A percentile compares a stretch with the other conserved stretches of the same genome.
These are phyloP conservation scores for Bruguiera gymnorhiza DNA, from an alignment of 345 rosid species.

Conservation along the genomic window DNA sequence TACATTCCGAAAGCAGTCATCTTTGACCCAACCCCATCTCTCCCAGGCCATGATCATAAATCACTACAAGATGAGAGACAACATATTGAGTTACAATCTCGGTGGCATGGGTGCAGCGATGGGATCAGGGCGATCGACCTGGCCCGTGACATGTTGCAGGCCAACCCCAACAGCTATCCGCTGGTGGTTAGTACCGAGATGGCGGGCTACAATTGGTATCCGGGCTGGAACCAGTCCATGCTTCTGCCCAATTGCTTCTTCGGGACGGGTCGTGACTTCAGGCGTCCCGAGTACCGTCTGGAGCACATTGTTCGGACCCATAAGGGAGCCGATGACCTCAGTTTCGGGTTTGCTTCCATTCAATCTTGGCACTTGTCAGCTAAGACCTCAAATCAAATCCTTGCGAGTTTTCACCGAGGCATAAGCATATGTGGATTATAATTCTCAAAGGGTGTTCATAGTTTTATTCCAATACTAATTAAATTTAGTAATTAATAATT, in stretches of 20 bases:
- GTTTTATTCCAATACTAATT: too few relatives aligned
- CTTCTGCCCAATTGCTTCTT: slow-evolving; percentile 82
- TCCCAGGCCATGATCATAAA: slow-evolving; percentile 86
- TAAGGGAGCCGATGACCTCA: slow-evolving; percentile 86
- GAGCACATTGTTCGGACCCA: slow-evolving; percentile 89
- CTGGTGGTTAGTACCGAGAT: slow-evolving; percentile 87
- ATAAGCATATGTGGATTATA: too few relatives aligned
- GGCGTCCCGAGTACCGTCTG: slow-evolving; percentile 74
- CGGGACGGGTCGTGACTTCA: slow-evolving; percentile 80
- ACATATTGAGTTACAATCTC: slow-evolving; percentile 81
- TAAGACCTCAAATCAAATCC: too few relatives aligned
- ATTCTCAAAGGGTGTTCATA: too few relatives aligned
- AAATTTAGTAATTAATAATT: too few relatives aligned
- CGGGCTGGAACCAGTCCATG: slow-evolving; percentile 75
- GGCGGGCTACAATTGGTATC: slow-evolving; percentile 94
- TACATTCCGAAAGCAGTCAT: slow-evolving; percentile 69
- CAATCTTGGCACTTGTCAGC: too few relatives aligned
- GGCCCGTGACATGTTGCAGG: slow-evolving; percentile 88
- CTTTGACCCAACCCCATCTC: slow-evolving; percentile 87
- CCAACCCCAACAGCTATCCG: slow-evolving; percentile 76
- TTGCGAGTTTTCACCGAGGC: too few relatives aligned
- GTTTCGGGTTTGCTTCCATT: slow-evolving; percentile 60
- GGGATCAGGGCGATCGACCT: slow-evolving; percentile 74
- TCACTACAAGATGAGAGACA: slow-evolving; percentile 92
- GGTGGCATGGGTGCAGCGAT: slow-evolving; percentile 98